These are phyloP conservation scores for Trichoderma sp. DNA, from an alignment of 2,329 filamentous ascomycete genomes.

Conservation along the genomic window DNA sequence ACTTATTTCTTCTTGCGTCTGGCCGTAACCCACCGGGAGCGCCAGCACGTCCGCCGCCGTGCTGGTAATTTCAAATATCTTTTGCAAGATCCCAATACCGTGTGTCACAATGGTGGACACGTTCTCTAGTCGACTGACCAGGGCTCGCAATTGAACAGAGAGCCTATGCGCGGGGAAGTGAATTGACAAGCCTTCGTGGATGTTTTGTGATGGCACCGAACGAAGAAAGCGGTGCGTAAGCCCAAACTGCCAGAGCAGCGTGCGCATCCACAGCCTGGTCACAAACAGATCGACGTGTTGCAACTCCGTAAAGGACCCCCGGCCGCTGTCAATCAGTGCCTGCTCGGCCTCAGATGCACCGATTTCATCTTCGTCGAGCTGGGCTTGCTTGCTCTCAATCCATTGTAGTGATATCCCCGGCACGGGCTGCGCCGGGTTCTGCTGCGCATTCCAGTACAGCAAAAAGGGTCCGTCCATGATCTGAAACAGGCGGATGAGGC, in stretches of 20 bases:
- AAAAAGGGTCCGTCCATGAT: constrained; percentile 44
- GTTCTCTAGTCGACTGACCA: constrained; percentile 39
- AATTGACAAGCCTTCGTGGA: constrained; percentile 41
- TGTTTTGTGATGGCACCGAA: constrained; percentile 34
- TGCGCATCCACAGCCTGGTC: constrained; percentile 44
- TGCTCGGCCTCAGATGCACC: constrained; percentile 33
- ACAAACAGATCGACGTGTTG: constrained; percentile 45
- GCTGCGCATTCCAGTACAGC: constrained; percentile 39
- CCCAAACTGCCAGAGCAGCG: constrained; percentile 45
- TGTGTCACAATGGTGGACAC: constrained; percentile 53
- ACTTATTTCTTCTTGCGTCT: constrained; percentile 45
- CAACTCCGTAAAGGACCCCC: constrained; percentile 38
- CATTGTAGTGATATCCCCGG: constrained; percentile 38
- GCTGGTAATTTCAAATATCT: constrained; percentile 61
- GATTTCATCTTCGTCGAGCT: constrained; percentile 42
- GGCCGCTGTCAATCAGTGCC: constrained; percentile 30
- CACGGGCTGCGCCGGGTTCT: constrained; percentile 26
- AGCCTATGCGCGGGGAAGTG: constrained; percentile 43
- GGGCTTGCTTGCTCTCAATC: constrained; percentile 44
- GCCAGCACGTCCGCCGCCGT: constrained; percentile 61
- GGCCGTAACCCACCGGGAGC: constrained; percentile 44
- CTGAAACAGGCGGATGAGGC: constrained; percentile 40
- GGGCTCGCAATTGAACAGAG: constrained; percentile 41
- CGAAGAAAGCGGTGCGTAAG: constrained; percentile 42
- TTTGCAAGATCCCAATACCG: constrained; percentile 58